Evolutionary conservation across 257 asterid species (phyloP), one percentile per base, ranked within the genome.

Genomic region (Perilla frutescens): DNA sequence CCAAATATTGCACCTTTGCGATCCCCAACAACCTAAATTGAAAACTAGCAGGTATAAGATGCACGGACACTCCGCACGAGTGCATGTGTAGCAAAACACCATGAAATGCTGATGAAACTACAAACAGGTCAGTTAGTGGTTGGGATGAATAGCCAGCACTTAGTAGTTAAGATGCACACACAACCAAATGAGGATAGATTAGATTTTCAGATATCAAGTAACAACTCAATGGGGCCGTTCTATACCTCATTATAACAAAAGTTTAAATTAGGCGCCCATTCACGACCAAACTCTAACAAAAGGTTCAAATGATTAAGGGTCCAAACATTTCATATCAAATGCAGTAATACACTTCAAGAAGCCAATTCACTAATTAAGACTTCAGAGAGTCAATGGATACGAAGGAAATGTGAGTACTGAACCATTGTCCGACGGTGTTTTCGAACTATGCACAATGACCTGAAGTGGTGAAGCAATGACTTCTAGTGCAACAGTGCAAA

Each of bases 1-100:
- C 99, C 98, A 84, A 91, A 94, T 68, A 92, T 83, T 36, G 96
- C 89, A 59, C 99, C 97, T 4, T 80, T 86, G 51, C 92, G 87
- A 73, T 94, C 99, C 70, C 99, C 99, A 15, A 94, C 97, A 82
- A 88, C 98, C 99, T 94, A 73, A 81, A 68, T 20, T 40, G 37
- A 48, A 71, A 69, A 60, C 32, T 56, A 65, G 59, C 6, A 39
- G 56, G 50, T 12, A 68, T 10, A 31, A 75, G 26, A 53, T 29
- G 61, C 32, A 50, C 5, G 43, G 41, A 39, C 31, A 15, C 39
- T 29, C 60, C 15, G 0, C 40, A 32, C 31, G 47, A 29, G 47
- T 50, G 50, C 39, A 69, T 6, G 31, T 54, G 49, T 71, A 63
- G 64, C 6, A 20, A 50, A 73, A 36, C 7, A 39, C 10, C 48